Percentiles rank a stretch among this genome's conserved stretches.
These are phyloP conservation scores for Penicillium fuscoglaucum DNA, from an alignment of 2,329 filamentous ascomycete species.

Conservation along the genomic window DNA sequence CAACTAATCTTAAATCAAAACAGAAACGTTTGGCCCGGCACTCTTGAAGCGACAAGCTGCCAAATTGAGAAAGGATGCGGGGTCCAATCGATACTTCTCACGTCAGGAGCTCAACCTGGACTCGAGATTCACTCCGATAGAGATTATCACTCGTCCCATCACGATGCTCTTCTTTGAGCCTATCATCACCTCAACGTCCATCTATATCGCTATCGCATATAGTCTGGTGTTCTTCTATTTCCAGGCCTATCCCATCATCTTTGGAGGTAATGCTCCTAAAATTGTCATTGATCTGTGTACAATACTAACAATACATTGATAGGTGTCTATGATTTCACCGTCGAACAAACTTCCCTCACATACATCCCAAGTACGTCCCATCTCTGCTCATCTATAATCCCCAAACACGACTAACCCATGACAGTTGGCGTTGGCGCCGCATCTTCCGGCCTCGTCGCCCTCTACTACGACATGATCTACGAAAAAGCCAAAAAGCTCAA, in stretches of 20 bases:
- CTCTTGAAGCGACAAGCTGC: slow-evolving; percentile 59
- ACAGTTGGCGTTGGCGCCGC: slow-evolving; percentile 61
- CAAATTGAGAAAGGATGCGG: slow-evolving; percentile 58
- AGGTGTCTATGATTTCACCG: slow-evolving; percentile 62
- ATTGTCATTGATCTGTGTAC: neutral
- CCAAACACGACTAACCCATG: neutral
- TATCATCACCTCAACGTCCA: slow-evolving; percentile 68
- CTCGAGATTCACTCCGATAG: slow-evolving; percentile 61
- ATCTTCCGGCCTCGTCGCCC: slow-evolving; percentile 61
- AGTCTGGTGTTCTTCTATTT: slow-evolving; percentile 72
- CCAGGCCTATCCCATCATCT: slow-evolving; percentile 72
- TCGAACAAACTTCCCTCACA: slow-evolving; percentile 65
- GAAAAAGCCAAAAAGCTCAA: slow-evolving; percentile 51
- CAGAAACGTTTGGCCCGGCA: slow-evolving; percentile 62
- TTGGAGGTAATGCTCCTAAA: slow-evolving; percentile 43
- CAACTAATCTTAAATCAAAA: neutral
- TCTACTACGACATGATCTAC: slow-evolving; percentile 64
- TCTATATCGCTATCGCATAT: slow-evolving; percentile 72
- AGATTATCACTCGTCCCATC: slow-evolving; percentile 70
- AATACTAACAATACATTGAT: neutral
- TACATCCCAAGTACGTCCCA: slow-evolving; percentile 61
- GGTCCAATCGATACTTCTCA: slow-evolving; percentile 53
- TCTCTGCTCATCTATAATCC: neutral
- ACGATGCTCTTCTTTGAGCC: slow-evolving; percentile 72
- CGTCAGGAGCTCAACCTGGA: slow-evolving; percentile 54